Conservation (phyloP, 2,329 filamentous ascomycete genomes). For the Didymella lethalis region DNA sequence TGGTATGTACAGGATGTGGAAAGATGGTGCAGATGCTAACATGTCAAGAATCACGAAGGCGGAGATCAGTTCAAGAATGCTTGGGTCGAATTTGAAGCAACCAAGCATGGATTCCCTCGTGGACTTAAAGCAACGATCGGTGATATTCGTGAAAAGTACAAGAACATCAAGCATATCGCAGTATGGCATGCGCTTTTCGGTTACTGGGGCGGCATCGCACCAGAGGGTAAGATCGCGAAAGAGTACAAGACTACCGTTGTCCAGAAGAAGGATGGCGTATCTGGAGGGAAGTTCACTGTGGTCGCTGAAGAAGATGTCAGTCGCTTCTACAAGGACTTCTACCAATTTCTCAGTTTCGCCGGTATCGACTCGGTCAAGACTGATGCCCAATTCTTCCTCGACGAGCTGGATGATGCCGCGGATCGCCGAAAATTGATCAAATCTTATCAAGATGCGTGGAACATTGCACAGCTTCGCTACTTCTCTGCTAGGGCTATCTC, state of each 20-base stretch:
- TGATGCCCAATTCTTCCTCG: constrained; percentile 89
- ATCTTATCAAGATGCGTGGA: constrained; percentile 87
- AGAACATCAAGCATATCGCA: constrained; percentile 80
- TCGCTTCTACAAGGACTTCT: constrained; percentile 90
- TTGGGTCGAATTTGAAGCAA: constrained; percentile 88
- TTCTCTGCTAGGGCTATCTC: constrained; percentile 82
- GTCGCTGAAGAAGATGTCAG: constrained; percentile 77
- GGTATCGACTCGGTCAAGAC: constrained; percentile 92
- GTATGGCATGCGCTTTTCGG: constrained; percentile 86
- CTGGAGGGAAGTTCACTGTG: constrained; percentile 73
- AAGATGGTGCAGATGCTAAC: neutral
- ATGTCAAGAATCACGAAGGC: constrained; percentile 53
- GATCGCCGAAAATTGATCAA: constrained; percentile 75
- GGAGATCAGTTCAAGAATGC: constrained; percentile 51
- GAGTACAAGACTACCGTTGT: constrained; percentile 77
- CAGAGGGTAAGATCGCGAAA: constrained; percentile 74
- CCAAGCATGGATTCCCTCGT: constrained; percentile 76
- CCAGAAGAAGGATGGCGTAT: constrained; percentile 62
- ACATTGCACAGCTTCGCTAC: constrained; percentile 75
- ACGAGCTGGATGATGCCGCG: constrained; percentile 73
- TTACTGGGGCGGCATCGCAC: constrained; percentile 80
- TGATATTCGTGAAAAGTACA: constrained; percentile 72
- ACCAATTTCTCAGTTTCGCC: constrained; percentile 74
- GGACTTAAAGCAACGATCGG: constrained; percentile 77
- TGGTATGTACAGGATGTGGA: constrained; percentile 17